phyloP scores from a whole-genome alignment of 2,329 filamentous ascomycete genomes.

The Fusarium miscanthi region DNA sequence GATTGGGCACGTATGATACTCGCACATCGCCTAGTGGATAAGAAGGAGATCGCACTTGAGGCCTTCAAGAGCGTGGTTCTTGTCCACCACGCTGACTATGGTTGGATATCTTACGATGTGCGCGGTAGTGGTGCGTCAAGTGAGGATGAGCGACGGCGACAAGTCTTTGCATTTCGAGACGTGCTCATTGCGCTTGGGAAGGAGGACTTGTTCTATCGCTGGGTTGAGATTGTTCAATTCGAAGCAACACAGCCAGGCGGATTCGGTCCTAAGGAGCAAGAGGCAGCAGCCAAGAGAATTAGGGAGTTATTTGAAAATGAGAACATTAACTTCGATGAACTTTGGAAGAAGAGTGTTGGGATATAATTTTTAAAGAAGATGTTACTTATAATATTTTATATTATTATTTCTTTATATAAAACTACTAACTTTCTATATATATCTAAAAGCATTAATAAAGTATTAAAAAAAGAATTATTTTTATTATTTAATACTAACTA shows the following conservation, averaged over 20 bases:
- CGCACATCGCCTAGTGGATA: slow-evolving; percentile 76
- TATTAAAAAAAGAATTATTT: neutral
- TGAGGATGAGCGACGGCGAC: slow-evolving; percentile 74
- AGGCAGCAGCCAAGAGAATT: slow-evolving; percentile 77
- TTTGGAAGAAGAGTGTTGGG: slow-evolving; percentile 71
- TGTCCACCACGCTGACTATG: slow-evolving; percentile 73
- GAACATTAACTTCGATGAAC: slow-evolving; percentile 82
- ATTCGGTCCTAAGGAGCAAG: slow-evolving; percentile 80
- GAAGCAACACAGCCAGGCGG: slow-evolving; percentile 83
- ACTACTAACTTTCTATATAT: neutral
- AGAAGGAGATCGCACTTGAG: slow-evolving; percentile 68
- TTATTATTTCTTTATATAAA: neutral
- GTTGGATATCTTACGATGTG: slow-evolving; percentile 72
- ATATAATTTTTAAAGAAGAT: neutral
- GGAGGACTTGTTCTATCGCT: slow-evolving; percentile 89
- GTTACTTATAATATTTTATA: neutral
- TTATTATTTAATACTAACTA: neutral
- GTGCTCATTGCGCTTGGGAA: slow-evolving; percentile 80
- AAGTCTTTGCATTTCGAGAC: slow-evolving; percentile 84
- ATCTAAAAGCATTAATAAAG: neutral
- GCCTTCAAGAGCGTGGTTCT: slow-evolving; percentile 78
- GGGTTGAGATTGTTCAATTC: slow-evolving; percentile 92
- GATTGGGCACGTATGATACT: slow-evolving; percentile 85
- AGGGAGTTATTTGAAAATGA: slow-evolving; percentile 79
- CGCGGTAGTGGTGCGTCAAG: slow-evolving; percentile 63